Evolutionary conservation across 2,329 filamentous ascomycete genomes (phyloP), one percentile per base, ranked within the genome.

Genomic region (Colletotrichum costaricense): DNA sequence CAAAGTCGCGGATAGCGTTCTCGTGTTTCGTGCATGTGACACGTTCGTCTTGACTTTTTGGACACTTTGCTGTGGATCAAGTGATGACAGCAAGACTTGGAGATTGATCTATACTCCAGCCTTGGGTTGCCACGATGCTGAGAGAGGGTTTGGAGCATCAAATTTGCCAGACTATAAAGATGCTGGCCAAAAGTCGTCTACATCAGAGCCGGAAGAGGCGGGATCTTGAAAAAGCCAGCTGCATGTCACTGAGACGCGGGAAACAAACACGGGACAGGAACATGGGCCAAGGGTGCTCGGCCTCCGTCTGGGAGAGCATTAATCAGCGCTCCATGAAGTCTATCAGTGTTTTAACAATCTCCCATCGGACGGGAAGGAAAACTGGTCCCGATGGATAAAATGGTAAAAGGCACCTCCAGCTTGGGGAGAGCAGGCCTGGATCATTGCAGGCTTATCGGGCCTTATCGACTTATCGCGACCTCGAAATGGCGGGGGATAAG

Each of bases 401-500:
- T 35, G 42, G 16, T 4, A n/a, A 49, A n/a, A 49, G 38, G 16
- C 16, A 46, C 35, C 14, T 38, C 4, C 38, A 54, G 58, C 69
- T 69, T 72, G 33, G 33, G 12, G 33, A 35, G 33, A 35, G 33
- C 12, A 35, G 12, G 35, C 2, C 30, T 14, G 12, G 12, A 14
- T 38, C 12, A 38, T 12, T 58, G 24, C 9, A n/a, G 65, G 28
- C 58, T 69, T 69, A 63, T 72, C 66, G 70, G 58, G 42, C 42
- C 42, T 49, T 49, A 49, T 49, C 54, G 42, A 30, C 33, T 59
- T 72, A 59, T 63, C 42, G 26, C 55, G 33, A 19, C 54, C 70
- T 24, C 42, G 28, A 49, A 65, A 35, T 30, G 46, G 59, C 30
- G 56, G 70, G 65, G 64, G 24, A 54, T 28, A 60, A 59, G 63